Evolutionary conservation across 2,329 filamentous ascomycete species (phyloP).

Genomic region (Microdochium nivale): DNA sequence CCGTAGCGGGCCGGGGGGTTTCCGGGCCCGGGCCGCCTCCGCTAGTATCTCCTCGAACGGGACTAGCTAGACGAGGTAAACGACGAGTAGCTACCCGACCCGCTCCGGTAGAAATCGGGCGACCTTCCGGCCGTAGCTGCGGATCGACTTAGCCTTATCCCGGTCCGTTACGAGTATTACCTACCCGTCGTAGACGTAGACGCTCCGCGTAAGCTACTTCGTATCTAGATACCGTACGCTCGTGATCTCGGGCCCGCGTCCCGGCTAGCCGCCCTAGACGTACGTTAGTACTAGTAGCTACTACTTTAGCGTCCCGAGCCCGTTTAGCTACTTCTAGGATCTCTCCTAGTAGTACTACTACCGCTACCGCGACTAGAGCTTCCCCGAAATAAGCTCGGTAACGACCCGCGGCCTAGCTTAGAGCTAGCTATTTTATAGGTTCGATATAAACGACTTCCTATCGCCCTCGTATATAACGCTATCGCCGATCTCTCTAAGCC

Average conservation of each 20-base stretch:
- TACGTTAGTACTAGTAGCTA: not conserved
- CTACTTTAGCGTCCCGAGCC: not conserved
- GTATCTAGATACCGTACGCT: not conserved
- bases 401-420: not conserved
- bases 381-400: not conserved
- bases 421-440: not conserved
- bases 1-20: not conserved
- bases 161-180: not conserved
- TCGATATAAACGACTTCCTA: not conserved
- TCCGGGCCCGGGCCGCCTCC: not conserved
- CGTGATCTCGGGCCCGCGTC: not conserved
- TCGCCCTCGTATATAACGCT: slow-evolving; percentile 1
- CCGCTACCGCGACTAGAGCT: not conserved
- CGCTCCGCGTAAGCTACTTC: not conserved
- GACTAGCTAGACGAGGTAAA: not conserved
- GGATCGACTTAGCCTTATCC: not conserved
- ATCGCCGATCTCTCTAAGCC: not conserved
- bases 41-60: not conserved
- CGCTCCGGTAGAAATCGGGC: not conserved
- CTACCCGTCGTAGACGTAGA: not conserved
- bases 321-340: not conserved
- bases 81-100: not conserved
- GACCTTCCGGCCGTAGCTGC: not conserved
- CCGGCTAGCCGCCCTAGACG: slow-evolving; percentile 1
- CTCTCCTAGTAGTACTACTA: not conserved